Base-by-base conservation (phyloP, 495 filamentous ascomycete species). In the Pseudevernia furfuracea region DNA sequence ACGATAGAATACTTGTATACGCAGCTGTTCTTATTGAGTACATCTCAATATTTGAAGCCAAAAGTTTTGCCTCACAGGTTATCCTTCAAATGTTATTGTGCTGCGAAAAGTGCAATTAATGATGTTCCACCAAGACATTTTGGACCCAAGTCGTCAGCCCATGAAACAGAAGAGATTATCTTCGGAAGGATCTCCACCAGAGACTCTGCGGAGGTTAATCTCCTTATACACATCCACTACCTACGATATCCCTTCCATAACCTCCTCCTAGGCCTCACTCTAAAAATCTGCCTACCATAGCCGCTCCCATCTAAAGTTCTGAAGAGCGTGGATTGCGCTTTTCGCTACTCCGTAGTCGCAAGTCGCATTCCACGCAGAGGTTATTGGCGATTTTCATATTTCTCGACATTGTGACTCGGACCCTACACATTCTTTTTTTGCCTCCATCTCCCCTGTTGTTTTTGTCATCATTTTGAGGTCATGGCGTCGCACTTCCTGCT, bases 321-420 rank as follows among this genome's bases (percentile, higher is more conserved):
- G 46, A 49, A 49, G 46, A 30, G 10, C 17, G 25, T 11, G 9
- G 48, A 25, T 17, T 52, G 25, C 48, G 48, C 23, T 23, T 30
- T 30, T 52, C 48, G 48, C 48, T 3, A n/a, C n/a, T n/a, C n/a
- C n/a, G n/a, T n/a, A 52, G 48, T 52, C 48, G 48, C 48, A 30
- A 52, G 48, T 52, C 48, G 48, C 48, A n/a, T 17, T 28, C 30
- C 23, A 48, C 10, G 12, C 46, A 48, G 25, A 48, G 23, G 46
- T 23, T 2, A 48, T 25, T 10, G 46, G 23, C 23, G 7, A 46
- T 23, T 7, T 23, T 11, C 5, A 7, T 5, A 3, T 14, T 5
- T 9, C 46, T 14, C 15, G 3, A 44, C 28, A 48, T 25, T 55
- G 28, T 14, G 25, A 53, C 25, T 32, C 12, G 0, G 15, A 34